Percentiles rank a stretch among this genome's conserved stretches.
These are phyloP conservation scores for Sporothrix inflata DNA, from an alignment of 2,329 filamentous ascomycete species.

Conservation along the genomic window DNA sequence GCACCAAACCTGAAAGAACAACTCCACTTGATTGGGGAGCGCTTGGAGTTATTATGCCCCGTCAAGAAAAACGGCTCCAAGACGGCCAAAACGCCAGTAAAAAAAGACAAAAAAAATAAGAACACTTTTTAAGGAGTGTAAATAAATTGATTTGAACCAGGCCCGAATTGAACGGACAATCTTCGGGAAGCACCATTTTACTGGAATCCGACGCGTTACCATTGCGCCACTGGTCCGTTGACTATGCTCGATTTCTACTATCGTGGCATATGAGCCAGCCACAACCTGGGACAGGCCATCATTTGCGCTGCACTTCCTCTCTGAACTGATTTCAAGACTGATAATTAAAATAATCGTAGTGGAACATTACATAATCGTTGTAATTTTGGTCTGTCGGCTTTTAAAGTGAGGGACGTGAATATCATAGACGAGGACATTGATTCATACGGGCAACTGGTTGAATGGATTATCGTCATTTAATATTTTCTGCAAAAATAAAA, in stretches of 20 bases:
- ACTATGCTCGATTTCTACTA: neutral
- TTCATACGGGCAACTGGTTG: no score
- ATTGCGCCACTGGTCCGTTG: constrained; percentile 31
- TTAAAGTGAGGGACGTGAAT: neutral
- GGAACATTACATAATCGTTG: neutral
- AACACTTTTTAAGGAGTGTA: neutral
- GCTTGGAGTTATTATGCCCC: neutral
- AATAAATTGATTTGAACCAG: constrained; percentile 25
- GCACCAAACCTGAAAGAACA: neutral
- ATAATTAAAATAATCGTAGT: neutral
- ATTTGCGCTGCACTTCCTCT: no score
- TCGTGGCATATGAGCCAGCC: neutral
- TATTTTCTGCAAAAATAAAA: neutral
- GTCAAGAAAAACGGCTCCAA: neutral
- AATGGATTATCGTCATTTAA: no score
- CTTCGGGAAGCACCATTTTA: constrained; percentile 30
- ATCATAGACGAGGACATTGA: no score
- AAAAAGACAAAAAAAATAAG: neutral
- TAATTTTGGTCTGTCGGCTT: neutral
- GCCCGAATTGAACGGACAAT: constrained; percentile 33
- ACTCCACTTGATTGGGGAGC: neutral
- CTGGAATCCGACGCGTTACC: constrained; percentile 33
- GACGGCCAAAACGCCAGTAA: neutral
- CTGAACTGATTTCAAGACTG: neutral
- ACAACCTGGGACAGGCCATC: neutral